These are phyloP conservation scores for Chytriomyces sp. DNA, from an alignment of 192 early-diverging fungal genomes.

Conservation along the genomic window DNA sequence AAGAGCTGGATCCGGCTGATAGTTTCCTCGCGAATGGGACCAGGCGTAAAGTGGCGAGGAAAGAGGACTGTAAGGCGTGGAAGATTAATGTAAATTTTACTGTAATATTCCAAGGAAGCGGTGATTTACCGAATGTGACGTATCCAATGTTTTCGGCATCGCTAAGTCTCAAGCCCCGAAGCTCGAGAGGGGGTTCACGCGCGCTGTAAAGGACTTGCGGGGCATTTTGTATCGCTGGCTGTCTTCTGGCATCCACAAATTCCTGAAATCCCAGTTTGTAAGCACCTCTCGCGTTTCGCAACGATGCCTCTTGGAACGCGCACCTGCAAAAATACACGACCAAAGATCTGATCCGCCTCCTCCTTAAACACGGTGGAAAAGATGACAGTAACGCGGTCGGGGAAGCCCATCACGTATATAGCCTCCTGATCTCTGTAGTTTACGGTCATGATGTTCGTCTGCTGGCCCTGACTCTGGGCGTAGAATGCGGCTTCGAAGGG, in stretches of 20 bases:
- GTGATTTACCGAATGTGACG: conserved; percentile 86
- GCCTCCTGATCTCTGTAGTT: conserved; percentile 94
- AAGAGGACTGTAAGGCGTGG: conserved; percentile 72
- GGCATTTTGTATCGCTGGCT: conserved; percentile 86
- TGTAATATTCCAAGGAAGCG: background rate
- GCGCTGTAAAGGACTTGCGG: conserved; percentile 94
- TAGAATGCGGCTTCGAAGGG: conserved; percentile 90
- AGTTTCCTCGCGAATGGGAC: conserved; percentile 78
- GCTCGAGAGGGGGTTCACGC: conserved; percentile 93
- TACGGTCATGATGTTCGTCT: conserved; percentile 82
- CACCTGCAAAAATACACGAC: conserved; percentile 95
- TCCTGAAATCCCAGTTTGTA: conserved; percentile 55
- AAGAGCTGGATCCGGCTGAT: conserved; percentile 97
- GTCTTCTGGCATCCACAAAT: conserved; percentile 98
- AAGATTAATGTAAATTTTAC: background rate
- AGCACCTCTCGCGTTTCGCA: background rate
- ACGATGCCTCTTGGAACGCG: background rate
- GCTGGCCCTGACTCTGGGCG: conserved; percentile 75
- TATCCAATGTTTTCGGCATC: conserved; percentile 90
- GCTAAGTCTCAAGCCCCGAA: conserved; percentile 70
- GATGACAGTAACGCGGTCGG: conserved; percentile 96
- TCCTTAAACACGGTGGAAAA: conserved; percentile 97
- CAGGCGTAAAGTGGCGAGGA: conserved; percentile 80
- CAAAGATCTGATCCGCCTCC: conserved; percentile 94
- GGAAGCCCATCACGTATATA: conserved; percentile 85